Base-by-base conservation (phyloP, 495 filamentous ascomycete genomes). In the Parathielavia appendiculata region DNA sequence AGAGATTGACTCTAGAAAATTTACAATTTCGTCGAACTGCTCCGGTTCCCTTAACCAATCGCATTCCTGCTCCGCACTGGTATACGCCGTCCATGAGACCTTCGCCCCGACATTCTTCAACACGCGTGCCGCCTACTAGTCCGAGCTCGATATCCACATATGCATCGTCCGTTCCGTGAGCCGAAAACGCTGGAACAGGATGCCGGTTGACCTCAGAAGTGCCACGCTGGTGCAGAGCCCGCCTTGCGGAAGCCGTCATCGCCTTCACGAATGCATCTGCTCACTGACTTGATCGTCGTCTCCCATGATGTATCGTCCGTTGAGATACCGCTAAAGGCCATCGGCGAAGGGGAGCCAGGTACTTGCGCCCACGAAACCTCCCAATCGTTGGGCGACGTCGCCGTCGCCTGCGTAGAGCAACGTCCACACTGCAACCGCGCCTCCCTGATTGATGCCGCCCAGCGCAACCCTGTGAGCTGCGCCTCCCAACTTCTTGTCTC, bases 361-460 rank as follows among this genome's bases (percentile, higher is more conserved):
- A 65, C 77, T 75, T 66, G 81, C 73, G 1, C 79, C 81, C 45
- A 81, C 63, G 51, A 77, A 75, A 4, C 64, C 79, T 14, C 69
- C 64, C 35, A 69, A 30, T 35, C 36, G 38, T 41, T 38, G 9
- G 48, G 46, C 39, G 32, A 40, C 43, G 51, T 30, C 26, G 26
- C 26, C 26, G 3, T 59, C 51, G 7, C 38, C 43, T 2, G 58
- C 65, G 19, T 52, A 71, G 34, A 81, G 56, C 19, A 80, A 57
- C 13, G 65, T 61, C 55, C 71, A 66, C 23, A 82, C 61, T 20
- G 68, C 70, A 4, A 71, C 71, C 5, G 81, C 80, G 62, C 75
- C 81, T 6, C 81, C 81, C 57, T 83, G 79, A 53, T 81, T 81
- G 48, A 83, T 66, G 0, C 81, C 79, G 30, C 72, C 75, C n/a